A percentile compares a stretch with the other conserved stretches of the same genome.
phyloP scores from a whole-genome alignment of 2,329 filamentous ascomycete genomes.

The Aspergillus ochraceoroseus region DNA sequence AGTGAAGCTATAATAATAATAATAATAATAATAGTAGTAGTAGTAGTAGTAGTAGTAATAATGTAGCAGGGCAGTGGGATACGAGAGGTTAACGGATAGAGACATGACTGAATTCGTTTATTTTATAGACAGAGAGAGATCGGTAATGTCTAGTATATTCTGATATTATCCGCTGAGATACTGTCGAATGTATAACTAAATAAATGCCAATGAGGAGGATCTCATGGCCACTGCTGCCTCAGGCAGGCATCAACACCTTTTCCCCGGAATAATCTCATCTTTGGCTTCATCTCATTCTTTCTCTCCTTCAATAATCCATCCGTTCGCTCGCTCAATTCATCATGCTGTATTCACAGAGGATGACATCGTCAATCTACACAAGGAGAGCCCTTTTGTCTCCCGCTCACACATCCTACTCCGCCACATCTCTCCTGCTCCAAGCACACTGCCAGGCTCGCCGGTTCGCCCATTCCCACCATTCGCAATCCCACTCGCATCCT shows the following conservation, averaged over 20 bases:
- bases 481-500: not conserved
- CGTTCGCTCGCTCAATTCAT: not conserved
- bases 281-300: not conserved
- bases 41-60: too few species aligned
- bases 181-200: too few species aligned
- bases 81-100: too few species aligned
- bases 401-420: not conserved
- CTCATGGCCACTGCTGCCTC: too few species aligned
- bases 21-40: too few species aligned
- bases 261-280: not conserved
- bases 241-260: not conserved
- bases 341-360: not conserved
- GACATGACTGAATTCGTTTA: too few species aligned
- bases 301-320: not conserved
- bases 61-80: too few species aligned
- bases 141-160: too few species aligned
- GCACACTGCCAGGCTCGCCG: not conserved
- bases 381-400: constrained; percentile 12
- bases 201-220: too few species aligned
- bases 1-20: constrained; percentile 49
- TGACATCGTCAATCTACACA: constrained; percentile 13
- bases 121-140: too few species aligned
- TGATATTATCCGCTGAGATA: too few species aligned
- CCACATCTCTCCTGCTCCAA: not conserved
- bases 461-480: not conserved